Conservation (phyloP, 129 eudicot genomes). For the Sambucus nigra region DNA sequence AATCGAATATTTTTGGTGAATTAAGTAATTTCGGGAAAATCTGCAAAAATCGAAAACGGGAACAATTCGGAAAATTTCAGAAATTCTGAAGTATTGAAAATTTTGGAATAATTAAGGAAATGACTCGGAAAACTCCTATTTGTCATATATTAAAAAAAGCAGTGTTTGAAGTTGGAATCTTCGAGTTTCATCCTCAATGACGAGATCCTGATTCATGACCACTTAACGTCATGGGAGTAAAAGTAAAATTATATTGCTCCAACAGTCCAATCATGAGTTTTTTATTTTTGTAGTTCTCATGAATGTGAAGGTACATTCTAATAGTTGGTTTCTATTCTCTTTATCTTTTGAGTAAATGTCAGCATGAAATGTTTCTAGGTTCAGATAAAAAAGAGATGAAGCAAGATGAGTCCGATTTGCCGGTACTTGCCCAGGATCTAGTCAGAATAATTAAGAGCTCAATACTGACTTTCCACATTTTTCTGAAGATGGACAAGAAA, state of each 20-base stretch:
- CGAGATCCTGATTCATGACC: neutral
- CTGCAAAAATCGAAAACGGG: too few relatives aligned
- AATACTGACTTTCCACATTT: constrained; percentile 60
- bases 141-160: too few relatives aligned
- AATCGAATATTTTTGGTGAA: too few relatives aligned
- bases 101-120: too few relatives aligned
- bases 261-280: neutral
- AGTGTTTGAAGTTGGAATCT: too few relatives aligned
- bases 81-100: too few relatives aligned
- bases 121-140: too few relatives aligned
- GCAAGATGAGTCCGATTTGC: constrained; percentile 54
- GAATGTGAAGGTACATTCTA: neutral
- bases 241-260: neutral
- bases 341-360: neutral
- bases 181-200: neutral
- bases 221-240: neutral
- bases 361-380: constrained; percentile 23
- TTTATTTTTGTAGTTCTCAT: neutral
- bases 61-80: too few relatives aligned
- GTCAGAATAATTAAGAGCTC: constrained; percentile 54
- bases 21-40: too few relatives aligned
- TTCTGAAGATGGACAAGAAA: constrained; percentile 78
- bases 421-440: constrained; percentile 60
- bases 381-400: constrained; percentile 35
- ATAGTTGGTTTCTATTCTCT: neutral